Evolutionary conservation across 306 rosid species (phyloP).

Genomic region (Quercus ilex): DNA sequence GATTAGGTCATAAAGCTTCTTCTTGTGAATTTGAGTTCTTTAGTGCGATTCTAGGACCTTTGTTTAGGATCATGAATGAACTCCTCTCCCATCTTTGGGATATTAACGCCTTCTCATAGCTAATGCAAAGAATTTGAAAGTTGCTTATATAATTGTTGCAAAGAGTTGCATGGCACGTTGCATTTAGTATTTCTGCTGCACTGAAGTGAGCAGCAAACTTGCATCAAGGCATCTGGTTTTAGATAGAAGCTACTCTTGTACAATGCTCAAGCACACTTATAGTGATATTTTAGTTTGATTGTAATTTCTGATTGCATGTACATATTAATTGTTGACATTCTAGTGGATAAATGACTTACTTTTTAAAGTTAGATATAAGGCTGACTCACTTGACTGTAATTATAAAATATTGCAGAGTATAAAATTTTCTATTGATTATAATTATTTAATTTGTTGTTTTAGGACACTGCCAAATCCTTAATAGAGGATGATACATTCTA

Average conservation of each 20-base stretch:
- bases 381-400: not conserved
- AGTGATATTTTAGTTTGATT: not conserved
- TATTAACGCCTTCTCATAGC: not conserved
- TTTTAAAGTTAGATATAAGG: not conserved
- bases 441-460: constrained; percentile 7
- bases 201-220: not conserved
- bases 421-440: not conserved
- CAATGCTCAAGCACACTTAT: not conserved
- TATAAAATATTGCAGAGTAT: not conserved
- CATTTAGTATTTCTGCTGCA: not conserved
- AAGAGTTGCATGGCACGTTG: not conserved
- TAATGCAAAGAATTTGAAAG: not conserved
- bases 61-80: not conserved
- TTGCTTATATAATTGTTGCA: not conserved
- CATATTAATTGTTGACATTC: not conserved
- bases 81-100: too few relatives aligned
- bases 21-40: not conserved
- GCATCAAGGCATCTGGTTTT: not conserved
- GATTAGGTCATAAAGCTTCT: not conserved
- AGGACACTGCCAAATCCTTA: constrained; percentile 96
- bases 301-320: not conserved
- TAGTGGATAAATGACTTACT: not conserved
- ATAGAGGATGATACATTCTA: constrained; percentile 93
- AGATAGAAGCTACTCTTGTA: not conserved
- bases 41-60: not conserved